Evolutionary conservation across 257 asterid species (phyloP), one percentile per base, ranked within the genome.

Genomic region (Solanum paucissectum): DNA sequence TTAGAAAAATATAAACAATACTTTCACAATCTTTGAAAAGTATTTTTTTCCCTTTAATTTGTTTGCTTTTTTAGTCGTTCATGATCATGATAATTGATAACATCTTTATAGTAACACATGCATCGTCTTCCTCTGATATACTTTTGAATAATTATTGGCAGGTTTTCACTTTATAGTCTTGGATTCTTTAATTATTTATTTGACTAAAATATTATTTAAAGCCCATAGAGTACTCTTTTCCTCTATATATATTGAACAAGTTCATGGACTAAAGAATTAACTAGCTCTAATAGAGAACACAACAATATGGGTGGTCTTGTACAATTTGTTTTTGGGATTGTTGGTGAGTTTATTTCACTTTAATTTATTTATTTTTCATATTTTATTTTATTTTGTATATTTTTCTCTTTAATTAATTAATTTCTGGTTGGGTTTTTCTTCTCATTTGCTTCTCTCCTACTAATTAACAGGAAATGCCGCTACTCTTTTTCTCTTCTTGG

Each of bases 401-500:
- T 29, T 23, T 66, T 32, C 18, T 18, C 32, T 62, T 46, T 20
- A 18, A 73, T 36, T 16, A 71, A 7, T 14, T 33, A 73, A 18
- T 73, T 73, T 73, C 11, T 36, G 34, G 33, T 89, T 34, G 55
- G 62, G 82, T 84, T 83, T 79, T 86, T 10, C 23, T 85, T 25
- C n/a, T 14, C 10, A 73, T 73, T 33, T 79, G 83, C 71, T 71
- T 27, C 37, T 86, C 12, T 16, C 46, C 29, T 32, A n/a, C 44
- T 55, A 60, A 32, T 95, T 36, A 73, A 34, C 82, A 95, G 98
- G 98, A 83, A 96, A 95, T 91, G 94, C 91, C 25, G 91, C 88
- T 86, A 98, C 98, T 52, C 87, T 96, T 89, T 95, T 95, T 88
- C 96, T 96, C 33, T 96, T 93, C 96, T 87, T 94, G 91, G 94